These are phyloP conservation scores for Nymphaea thermarum DNA, from an alignment of 164 flowering plant species.

Conservation along the genomic window DNA sequence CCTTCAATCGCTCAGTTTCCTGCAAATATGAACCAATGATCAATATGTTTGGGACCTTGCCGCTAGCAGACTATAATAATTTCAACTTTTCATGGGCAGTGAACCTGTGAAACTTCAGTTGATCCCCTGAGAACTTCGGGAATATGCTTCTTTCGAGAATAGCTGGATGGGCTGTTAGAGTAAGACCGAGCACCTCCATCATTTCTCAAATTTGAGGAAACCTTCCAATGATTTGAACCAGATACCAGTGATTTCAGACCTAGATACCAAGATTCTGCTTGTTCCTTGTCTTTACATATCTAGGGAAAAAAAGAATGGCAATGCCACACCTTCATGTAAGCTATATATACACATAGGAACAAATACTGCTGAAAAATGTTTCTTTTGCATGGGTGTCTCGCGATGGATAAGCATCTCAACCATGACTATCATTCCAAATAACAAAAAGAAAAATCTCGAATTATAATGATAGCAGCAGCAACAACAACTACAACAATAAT, in stretches of 20 bases:
- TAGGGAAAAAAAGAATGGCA: constrained; percentile 4
- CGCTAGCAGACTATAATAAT: too few species aligned
- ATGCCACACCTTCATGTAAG: too few species aligned
- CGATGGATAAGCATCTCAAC: not conserved
- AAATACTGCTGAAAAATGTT: not conserved
- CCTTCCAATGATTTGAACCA: constrained; percentile 16
- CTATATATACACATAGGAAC: too few species aligned
- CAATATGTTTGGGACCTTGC: not conserved
- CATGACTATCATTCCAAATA: too few species aligned
- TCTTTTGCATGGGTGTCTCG: not conserved
- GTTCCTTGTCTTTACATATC: constrained; percentile 66
- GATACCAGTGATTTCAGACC: constrained; percentile 49
- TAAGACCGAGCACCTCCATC: constrained; percentile 36
- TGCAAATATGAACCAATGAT: not conserved
- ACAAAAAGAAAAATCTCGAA: too few species aligned
- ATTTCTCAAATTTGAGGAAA: constrained; percentile 10
- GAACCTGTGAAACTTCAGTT: constrained; percentile 29
- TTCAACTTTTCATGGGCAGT: not conserved
- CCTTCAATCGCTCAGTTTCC: constrained; percentile 20
- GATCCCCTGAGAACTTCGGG: constrained; percentile 37
- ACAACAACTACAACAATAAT: too few species aligned
- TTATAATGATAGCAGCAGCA: too few species aligned
- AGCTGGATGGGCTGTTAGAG: constrained; percentile 47
- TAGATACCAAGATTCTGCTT: constrained; percentile 50
- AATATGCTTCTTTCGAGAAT: constrained; percentile 35